Conservation (phyloP, 768 basidiomycete species). For the Agaricus bisporus region DNA sequence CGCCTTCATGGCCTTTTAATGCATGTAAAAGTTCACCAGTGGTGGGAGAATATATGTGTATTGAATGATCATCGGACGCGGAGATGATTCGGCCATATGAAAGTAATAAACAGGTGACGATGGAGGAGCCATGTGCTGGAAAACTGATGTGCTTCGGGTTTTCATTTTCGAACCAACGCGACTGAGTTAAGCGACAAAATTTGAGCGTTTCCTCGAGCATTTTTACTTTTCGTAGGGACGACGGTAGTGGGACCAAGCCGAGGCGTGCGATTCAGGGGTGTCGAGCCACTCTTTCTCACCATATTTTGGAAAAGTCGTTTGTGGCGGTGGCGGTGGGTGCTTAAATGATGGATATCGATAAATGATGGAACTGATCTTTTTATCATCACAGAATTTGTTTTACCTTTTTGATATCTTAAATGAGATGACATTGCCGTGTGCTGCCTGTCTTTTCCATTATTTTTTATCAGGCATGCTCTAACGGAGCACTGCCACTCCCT, state of each 20-base stretch:
- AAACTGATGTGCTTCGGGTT: constrained; percentile 77
- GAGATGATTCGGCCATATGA: constrained; percentile 93
- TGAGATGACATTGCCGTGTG: too few relatives aligned
- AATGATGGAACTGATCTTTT: too few relatives aligned
- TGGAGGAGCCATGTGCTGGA: constrained; percentile 81
- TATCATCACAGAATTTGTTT: too few relatives aligned
- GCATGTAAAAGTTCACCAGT: constrained; percentile 71
- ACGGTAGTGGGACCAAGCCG: constrained; percentile 48
- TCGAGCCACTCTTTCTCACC: too few relatives aligned
- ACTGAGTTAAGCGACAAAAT: constrained; percentile 66
- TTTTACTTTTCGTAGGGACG: constrained; percentile 77
- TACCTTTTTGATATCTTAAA: too few relatives aligned
- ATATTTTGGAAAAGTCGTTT: too few relatives aligned
- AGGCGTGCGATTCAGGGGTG: constrained; percentile 24
- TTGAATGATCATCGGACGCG: constrained; percentile 95
- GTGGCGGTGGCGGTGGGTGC: too few relatives aligned
- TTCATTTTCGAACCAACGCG: constrained; percentile 71
- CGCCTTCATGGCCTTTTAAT: constrained; percentile 89
- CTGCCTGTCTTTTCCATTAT: too few relatives aligned
- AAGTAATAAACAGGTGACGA: constrained; percentile 95
- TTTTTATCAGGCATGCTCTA: too few relatives aligned
- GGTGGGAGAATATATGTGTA: constrained; percentile 85
- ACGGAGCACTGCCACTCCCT: too few relatives aligned
- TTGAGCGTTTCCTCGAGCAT: constrained; percentile 53
- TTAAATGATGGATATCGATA: too few relatives aligned